Evolutionary conservation across 768 basidiomycete genomes (phyloP), one percentile per base, ranked within the genome.

Genomic region (Phaffia tasmanica): DNA sequence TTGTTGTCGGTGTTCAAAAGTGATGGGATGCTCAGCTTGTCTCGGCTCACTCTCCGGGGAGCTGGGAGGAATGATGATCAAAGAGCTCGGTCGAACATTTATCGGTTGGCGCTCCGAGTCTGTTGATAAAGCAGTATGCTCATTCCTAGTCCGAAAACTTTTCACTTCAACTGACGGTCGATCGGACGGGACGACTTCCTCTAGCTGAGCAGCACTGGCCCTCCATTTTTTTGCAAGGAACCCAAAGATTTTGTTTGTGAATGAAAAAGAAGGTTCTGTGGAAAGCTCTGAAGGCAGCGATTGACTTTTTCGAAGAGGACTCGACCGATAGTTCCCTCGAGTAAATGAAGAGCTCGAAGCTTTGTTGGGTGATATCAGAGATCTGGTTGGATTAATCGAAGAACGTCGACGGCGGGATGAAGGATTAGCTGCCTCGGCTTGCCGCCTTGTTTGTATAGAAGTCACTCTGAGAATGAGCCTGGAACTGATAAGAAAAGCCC

Each of bases 381-480:
- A 35, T 46, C 54, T 65, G 21, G 54, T 57, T 11, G 64, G 64
- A 50, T 65, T 48, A n/a, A 59, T 32, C 32, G 64, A 65, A 2
- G 35, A 42, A 42, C 64, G 57, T 27, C 64, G 64, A 46, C 64
- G 64, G 19, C 57, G 47, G 25, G 51, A 53, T 21, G 57, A 21
- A 1, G 51, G 15, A 11, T 32, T 32, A 15, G 30, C 47, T 16
- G 18, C 21, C 25, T 65, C 64, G 58, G 59, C 60, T 18, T 11
- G 32, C 3, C 64, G 64, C 5, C 64, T 57, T 23, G 59, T 49
- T 21, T 53, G 50, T 35, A 65, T 65, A n/a, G 64, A 65, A 9
- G 58, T 59, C 11, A 65, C 32, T 16, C 64, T 57, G 27, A 42
- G 30, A 46, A 2, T 19, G 11, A 65, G 64, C 49, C 59, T 65